Base-by-base conservation (phyloP, 2,329 filamentous ascomycete genomes). In the Calonectria pteridis region DNA sequence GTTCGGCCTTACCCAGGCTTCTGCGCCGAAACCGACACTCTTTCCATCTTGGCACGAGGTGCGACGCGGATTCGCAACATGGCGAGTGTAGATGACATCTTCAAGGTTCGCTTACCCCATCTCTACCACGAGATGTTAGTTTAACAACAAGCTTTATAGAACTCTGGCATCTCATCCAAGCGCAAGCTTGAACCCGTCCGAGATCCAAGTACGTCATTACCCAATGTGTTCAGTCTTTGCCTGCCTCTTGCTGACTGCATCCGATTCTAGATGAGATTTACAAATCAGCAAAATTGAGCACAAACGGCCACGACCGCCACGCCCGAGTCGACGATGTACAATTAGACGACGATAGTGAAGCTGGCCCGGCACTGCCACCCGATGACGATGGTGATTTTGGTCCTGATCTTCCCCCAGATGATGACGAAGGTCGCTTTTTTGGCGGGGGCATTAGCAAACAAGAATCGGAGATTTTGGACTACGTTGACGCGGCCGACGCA, bases 361-460 rank as follows among this genome's bases (percentile, higher is more conserved):
- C 86, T 72, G 87, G 87, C 20, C 87, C 87, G 35, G 80, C 84
- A 4, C 77, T 83, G 29, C 86, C 88, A 1, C 89, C 90, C 14
- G 86, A 86, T 11, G 89, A 91, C 62, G 87, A 89, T 28, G 33
- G 35, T 13, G 55, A 86, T 71, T 86, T 87, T 73, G 86, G 86
- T 28, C 86, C 86, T 11, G 79, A 85, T 2, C 73, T 84, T 20
- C 85, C 87, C 3, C 89, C 89, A 14, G 86, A 87, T 26, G 89
- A 91, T 79, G 95, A 98, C 67, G 97, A 98, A 76, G 97, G 96
- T 1, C 93, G 97, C 14, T 99, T 99, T 87, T 99, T 98, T 80
- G 97, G 96, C 53, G 94, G 95, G 68, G 97, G 97, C 40, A 93
- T 99, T 79, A 95, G 93, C 31, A 90, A 93, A 72, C 90, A 95